phyloP scores from a whole-genome alignment of 352 stramenopile genomes.

The Pythium volutum region DNA sequence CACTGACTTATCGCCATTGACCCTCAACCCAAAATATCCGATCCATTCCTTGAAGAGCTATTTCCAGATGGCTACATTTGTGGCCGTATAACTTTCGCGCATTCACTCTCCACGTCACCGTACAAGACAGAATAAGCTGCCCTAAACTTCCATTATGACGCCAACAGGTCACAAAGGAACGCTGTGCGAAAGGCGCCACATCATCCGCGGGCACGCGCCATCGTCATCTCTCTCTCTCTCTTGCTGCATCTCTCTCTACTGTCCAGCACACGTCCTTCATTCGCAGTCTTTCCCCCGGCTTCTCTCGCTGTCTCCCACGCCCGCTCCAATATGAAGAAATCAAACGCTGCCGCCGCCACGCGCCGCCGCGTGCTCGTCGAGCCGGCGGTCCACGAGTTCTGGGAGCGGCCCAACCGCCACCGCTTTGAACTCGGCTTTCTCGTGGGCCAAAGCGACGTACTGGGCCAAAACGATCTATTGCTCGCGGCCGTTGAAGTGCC shows the following conservation, averaged over 20 bases:
- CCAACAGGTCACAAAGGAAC: conserved; percentile 19
- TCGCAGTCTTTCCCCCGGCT: too few species aligned
- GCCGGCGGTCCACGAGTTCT: conserved; percentile 19
- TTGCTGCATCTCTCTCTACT: background rate
- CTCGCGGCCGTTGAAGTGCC: conserved; percentile 50
- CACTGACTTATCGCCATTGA: background rate
- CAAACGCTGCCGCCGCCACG: background rate
- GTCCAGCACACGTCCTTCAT: too few species aligned
- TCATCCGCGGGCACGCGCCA: conserved; percentile 11
- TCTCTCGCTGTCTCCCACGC: background rate
- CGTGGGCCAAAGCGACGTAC: conserved; percentile 46
- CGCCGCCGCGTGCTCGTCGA: conserved; percentile 17
- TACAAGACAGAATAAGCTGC: conserved; percentile 14
- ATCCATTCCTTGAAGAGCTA: background rate
- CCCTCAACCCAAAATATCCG: background rate
- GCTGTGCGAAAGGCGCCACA: background rate
- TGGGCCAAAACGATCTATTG: conserved; percentile 36
- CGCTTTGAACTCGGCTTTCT: conserved; percentile 61
- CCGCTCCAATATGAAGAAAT: conserved; percentile 14
- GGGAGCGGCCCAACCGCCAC: conserved; percentile 24
- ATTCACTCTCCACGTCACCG: background rate
- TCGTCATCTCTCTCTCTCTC: conserved; percentile 11
- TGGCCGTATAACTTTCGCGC: conserved; percentile 6
- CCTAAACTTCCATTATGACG: conserved; percentile 1
- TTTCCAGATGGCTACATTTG: conserved; percentile 23